These are phyloP conservation scores for Byssoonygena ceratinophila DNA, from an alignment of 2,329 filamentous ascomycete species.

Conservation along the genomic window DNA sequence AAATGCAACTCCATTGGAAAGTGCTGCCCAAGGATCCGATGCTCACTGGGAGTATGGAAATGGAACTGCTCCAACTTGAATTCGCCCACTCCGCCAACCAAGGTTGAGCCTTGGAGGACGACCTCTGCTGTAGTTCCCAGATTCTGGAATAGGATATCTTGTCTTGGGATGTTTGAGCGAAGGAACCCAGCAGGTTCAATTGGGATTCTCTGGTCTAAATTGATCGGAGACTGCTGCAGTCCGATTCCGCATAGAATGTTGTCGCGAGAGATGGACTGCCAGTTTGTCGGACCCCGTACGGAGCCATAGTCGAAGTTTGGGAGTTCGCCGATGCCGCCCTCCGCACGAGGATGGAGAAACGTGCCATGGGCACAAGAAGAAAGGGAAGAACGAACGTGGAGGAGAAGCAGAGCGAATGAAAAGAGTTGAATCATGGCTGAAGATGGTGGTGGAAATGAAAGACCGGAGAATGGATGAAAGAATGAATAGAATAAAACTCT, in stretches of 20 bases:
- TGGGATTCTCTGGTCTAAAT: conserved; percentile 31
- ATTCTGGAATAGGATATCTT: conserved; percentile 35
- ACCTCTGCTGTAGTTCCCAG: conserved; percentile 41
- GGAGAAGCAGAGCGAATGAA: conserved; percentile 1
- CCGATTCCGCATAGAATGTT: conserved; percentile 43
- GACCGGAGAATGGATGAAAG: neutral
- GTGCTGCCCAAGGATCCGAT: conserved; percentile 42
- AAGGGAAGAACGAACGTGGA: conserved; percentile 18
- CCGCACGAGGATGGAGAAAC: conserved; percentile 24
- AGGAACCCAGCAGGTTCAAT: conserved; percentile 17
- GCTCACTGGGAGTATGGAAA: conserved; percentile 52
- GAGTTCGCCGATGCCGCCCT: conserved; percentile 26
- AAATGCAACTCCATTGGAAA: conserved; percentile 49
- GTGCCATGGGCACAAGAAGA: conserved; percentile 38
- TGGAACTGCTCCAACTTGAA: conserved; percentile 48
- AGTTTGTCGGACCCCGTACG: conserved; percentile 42
- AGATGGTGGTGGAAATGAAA: neutral
- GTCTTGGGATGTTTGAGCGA: conserved; percentile 19
- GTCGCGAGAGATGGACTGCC: conserved; percentile 38
- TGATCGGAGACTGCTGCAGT: conserved; percentile 47
- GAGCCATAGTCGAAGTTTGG: conserved; percentile 37
- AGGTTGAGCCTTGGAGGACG: conserved; percentile 42
- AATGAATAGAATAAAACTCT: neutral
- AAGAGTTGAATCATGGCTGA: conserved; percentile 9
- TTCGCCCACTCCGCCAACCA: conserved; percentile 26